Conservation (phyloP, 2,329 filamentous ascomycete genomes). For the Apiospora hydei region DNA sequence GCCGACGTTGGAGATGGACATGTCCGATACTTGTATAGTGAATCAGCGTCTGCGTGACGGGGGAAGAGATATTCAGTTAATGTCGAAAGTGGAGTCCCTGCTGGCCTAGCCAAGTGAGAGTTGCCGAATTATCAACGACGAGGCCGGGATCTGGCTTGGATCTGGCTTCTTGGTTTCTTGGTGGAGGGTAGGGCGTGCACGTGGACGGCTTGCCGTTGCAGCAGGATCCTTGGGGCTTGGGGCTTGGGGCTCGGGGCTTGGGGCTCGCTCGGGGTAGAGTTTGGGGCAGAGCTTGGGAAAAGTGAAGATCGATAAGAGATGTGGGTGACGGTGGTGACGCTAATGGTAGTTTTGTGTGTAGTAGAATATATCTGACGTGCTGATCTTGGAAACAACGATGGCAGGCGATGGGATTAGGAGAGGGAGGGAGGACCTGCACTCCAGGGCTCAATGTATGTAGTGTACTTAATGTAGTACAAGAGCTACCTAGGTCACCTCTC, state of each 20-base stretch:
- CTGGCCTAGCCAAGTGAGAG: neutral
- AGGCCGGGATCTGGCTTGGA: neutral
- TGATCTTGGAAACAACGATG: neutral
- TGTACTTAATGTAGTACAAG: too few species aligned
- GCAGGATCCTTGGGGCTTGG: neutral
- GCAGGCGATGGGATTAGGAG: neutral
- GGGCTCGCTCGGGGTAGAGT: too few species aligned
- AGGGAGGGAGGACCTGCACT: too few species aligned
- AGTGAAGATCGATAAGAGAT: neutral
- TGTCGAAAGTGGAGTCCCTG: neutral
- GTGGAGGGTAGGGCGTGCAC: conserved; percentile 19
- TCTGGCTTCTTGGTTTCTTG: neutral
- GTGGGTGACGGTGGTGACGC: neutral
- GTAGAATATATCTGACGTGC: neutral
- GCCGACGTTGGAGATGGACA: conserved; percentile 61
- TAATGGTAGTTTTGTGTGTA: neutral
- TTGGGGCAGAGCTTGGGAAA: neutral
- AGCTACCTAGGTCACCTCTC: too few species aligned
- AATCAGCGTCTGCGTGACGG: neutral
- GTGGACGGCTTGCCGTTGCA: neutral
- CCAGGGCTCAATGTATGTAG: too few species aligned
- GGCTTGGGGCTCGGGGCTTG: neutral
- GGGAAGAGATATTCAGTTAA: neutral
- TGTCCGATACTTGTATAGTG: conserved; percentile 34
- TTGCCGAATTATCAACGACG: conserved; percentile 16